Evolutionary conservation across 1,139 yeast species (phyloP).

Genomic region (Blastobotrys arbuscula): DNA sequence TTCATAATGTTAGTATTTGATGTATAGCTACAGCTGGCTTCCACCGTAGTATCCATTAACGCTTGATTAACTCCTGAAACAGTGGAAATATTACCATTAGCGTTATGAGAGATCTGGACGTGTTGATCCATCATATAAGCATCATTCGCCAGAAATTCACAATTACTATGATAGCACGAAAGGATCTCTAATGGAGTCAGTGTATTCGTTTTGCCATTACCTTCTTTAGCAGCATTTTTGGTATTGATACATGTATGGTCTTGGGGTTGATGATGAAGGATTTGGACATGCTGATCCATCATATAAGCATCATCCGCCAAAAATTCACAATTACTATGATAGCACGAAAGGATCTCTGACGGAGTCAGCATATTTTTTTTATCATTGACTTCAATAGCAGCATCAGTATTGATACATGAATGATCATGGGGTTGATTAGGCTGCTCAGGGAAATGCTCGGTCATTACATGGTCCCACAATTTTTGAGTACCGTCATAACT

Average conservation of each 20-base stretch:
- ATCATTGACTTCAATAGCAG: neutral
- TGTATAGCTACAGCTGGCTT: too few relatives aligned
- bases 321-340: constrained; percentile 32
- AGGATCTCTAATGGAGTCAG: constrained; percentile 6
- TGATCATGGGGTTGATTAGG: constrained; percentile 23
- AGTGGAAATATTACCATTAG: neutral
- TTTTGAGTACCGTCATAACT: constrained; percentile 30
- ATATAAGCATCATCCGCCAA: constrained; percentile 19
- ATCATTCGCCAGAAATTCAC: constrained; percentile 25
- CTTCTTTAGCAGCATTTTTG: too few relatives aligned
- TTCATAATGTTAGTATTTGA: too few relatives aligned
- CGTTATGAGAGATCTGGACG: constrained; percentile 32
- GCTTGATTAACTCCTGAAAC: too few relatives aligned
- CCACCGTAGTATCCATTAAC: too few relatives aligned
- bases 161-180: constrained; percentile 33
- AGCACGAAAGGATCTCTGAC: constrained; percentile 25
- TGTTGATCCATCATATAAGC: constrained; percentile 37
- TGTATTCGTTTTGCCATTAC: neutral
- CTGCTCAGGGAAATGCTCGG: constrained; percentile 29
- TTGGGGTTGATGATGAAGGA: too few relatives aligned
- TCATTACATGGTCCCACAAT: constrained; percentile 34
- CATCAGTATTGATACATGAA: neutral
- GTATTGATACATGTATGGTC: too few relatives aligned
- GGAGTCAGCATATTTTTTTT: neutral
- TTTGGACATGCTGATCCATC: constrained; percentile 44